These are phyloP conservation scores for Phytophthora boehmeriae DNA, from an alignment of 352 stramenopile genomes.

Conservation along the genomic window DNA sequence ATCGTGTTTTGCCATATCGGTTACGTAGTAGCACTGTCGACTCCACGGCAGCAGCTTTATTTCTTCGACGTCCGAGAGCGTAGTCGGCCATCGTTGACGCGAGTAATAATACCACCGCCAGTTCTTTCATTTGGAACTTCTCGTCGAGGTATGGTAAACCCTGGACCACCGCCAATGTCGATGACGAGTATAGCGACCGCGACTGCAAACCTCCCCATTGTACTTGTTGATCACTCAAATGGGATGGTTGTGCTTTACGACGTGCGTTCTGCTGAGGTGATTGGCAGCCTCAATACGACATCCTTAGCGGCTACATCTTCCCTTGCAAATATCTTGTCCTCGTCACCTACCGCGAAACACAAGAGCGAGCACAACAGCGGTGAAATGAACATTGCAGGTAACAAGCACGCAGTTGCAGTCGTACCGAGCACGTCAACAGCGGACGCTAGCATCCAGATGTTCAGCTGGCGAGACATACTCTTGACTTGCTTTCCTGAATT, in stretches of 20 bases:
- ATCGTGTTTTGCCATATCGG: slow-evolving; percentile 27
- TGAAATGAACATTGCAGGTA: slow-evolving; percentile 4
- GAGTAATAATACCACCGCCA: slow-evolving; percentile 32
- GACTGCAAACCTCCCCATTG: slow-evolving; percentile 43
- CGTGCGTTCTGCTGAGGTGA: slow-evolving; percentile 42
- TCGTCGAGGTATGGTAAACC: slow-evolving; percentile 1
- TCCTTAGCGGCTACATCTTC: neutral
- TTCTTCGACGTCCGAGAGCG: slow-evolving; percentile 53
- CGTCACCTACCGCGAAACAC: neutral
- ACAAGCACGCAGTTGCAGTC: slow-evolving; percentile 13
- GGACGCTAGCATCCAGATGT: slow-evolving; percentile 22
- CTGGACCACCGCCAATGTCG: slow-evolving; percentile 1
- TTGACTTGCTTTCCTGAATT: slow-evolving; percentile 38
- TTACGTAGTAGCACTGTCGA: slow-evolving; percentile 47
- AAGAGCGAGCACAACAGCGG: neutral
- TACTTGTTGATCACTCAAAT: slow-evolving; percentile 50
- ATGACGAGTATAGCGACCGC: slow-evolving; percentile 30
- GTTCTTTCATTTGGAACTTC: slow-evolving; percentile 10
- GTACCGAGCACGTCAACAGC: neutral
- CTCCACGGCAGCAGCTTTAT: slow-evolving; percentile 35
- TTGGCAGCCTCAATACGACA: slow-evolving; percentile 40
- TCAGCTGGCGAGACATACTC: slow-evolving; percentile 54
- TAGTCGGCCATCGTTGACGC: slow-evolving; percentile 28
- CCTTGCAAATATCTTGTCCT: neutral
- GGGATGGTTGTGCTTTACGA: slow-evolving; percentile 57